Evolutionary conservation across 2,329 filamentous ascomycete species (phyloP).

Genomic region (Fusarium tuaranense): DNA sequence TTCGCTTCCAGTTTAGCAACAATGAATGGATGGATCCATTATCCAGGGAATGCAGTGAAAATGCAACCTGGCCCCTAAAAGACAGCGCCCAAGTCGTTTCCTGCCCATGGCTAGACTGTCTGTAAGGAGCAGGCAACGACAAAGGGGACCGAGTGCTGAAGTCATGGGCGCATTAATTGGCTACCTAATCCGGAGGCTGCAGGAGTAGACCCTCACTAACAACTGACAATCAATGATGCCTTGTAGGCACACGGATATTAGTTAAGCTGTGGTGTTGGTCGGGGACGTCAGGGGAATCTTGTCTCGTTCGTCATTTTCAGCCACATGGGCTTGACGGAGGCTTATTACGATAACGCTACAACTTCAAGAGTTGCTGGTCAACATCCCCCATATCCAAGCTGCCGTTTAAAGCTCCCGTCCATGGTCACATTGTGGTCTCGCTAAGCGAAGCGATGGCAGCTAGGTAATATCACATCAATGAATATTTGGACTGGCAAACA

Average conservation of each 20-base stretch:
- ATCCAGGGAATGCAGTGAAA: slow-evolving; percentile 34
- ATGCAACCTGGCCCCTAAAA: slow-evolving; percentile 43
- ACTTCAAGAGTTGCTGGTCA: not conserved
- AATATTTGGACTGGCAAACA: not conserved
- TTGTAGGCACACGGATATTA: not conserved
- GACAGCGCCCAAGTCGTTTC: slow-evolving; percentile 30
- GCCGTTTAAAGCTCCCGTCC: not conserved
- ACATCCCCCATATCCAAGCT: not conserved
- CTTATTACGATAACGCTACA: not conserved
- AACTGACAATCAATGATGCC: not conserved
- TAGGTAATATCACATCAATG: not conserved
- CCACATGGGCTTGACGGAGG: not conserved
- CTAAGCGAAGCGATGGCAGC: not conserved
- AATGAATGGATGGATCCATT: slow-evolving; percentile 2
- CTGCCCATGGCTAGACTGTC: slow-evolving; percentile 17
- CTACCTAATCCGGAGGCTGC: slow-evolving; percentile 31
- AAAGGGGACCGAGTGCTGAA: slow-evolving; percentile 19
- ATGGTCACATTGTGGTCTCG: not conserved
- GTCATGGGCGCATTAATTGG: slow-evolving; percentile 15
- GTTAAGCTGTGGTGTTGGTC: not conserved
- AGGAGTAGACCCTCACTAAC: slow-evolving; percentile 13
- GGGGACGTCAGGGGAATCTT: not conserved
- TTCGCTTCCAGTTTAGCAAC: slow-evolving; percentile 27
- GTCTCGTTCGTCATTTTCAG: not conserved
- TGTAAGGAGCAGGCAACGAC: slow-evolving; percentile 34